Evolutionary conservation across 306 rosid species (phyloP).

Genomic region (Abrus pulchellus): DNA sequence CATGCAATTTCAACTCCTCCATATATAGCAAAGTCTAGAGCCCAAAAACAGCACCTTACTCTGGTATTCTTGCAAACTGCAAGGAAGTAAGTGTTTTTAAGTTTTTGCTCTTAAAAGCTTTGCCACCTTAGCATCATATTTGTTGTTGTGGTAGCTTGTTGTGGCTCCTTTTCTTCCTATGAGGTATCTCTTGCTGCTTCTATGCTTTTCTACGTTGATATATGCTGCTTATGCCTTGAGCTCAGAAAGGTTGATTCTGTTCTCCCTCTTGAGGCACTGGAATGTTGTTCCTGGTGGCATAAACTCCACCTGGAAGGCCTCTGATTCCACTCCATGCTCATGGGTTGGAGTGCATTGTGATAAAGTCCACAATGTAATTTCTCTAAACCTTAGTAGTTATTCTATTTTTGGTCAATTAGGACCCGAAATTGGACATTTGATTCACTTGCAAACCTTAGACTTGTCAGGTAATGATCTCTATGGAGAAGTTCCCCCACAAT

Average conservation of each 20-base stretch:
- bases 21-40: background rate
- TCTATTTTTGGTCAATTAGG: constrained; percentile 72
- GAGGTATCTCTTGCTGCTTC: constrained; percentile 45
- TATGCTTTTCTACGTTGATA: constrained; percentile 51
- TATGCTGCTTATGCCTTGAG: constrained; percentile 53
- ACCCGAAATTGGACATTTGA: constrained; percentile 56
- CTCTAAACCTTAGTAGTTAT: constrained; percentile 59
- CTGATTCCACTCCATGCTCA: constrained; percentile 78
- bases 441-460: constrained; percentile 42
- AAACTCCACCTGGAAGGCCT: constrained; percentile 67
- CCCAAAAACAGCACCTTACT: background rate
- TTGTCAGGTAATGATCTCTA: constrained; percentile 18
- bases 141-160: background rate
- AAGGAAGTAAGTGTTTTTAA: constrained; percentile 17
- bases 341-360: constrained; percentile 79
- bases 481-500: constrained; percentile 30
- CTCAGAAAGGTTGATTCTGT: constrained; percentile 67
- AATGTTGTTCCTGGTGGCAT: constrained; percentile 53
- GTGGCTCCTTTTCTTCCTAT: constrained; percentile 11
- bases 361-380: constrained; percentile 51
- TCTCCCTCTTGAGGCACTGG: constrained; percentile 67
- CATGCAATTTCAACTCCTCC: background rate
- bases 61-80: constrained; percentile 27
- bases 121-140: background rate
- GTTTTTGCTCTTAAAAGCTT: background rate